Evolutionary conservation across 352 stramenopile genomes (phyloP).

Genomic region (Globisporangium heterothallicum): DNA sequence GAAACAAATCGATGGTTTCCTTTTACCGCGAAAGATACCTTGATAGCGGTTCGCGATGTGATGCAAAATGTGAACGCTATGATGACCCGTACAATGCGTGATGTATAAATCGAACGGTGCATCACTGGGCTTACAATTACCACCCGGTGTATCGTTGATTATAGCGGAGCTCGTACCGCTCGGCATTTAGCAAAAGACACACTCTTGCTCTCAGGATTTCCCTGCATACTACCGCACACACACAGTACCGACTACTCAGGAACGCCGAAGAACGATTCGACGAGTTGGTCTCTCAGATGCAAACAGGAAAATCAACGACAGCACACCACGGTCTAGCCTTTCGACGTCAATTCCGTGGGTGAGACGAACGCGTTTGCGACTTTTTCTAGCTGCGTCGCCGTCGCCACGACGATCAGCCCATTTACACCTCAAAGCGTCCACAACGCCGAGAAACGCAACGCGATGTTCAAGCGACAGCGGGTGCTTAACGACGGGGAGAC

Average conservation of each 20-base stretch:
- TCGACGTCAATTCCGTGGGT: neutral
- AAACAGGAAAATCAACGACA: constrained; percentile 14
- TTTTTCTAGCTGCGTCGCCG: too few species aligned
- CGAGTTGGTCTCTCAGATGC: neutral
- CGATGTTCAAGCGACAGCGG: neutral
- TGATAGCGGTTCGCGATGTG: too few species aligned
- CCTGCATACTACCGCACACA: too few species aligned
- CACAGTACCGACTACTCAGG: too few species aligned
- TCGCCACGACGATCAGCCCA: neutral
- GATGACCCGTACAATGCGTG: too few species aligned
- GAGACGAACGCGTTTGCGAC: neutral
- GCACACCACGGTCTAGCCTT: constrained; percentile 1
- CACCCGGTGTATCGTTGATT: neutral
- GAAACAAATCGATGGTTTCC: too few species aligned
- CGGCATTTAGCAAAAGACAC: neutral
- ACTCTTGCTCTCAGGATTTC: too few species aligned
- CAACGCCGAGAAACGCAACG: constrained; percentile 7
- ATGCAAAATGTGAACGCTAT: too few species aligned
- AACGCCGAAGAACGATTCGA: neutral
- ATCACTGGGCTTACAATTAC: too few species aligned
- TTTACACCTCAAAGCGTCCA: neutral
- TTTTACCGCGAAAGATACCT: too few species aligned
- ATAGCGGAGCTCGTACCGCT: neutral
- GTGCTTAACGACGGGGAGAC: neutral
- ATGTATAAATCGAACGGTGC: too few species aligned